Evolutionary conservation across 495 filamentous ascomycete genomes (phyloP), one percentile per base, ranked within the genome.

Genomic region (Lophiostoma macrostomum): DNA sequence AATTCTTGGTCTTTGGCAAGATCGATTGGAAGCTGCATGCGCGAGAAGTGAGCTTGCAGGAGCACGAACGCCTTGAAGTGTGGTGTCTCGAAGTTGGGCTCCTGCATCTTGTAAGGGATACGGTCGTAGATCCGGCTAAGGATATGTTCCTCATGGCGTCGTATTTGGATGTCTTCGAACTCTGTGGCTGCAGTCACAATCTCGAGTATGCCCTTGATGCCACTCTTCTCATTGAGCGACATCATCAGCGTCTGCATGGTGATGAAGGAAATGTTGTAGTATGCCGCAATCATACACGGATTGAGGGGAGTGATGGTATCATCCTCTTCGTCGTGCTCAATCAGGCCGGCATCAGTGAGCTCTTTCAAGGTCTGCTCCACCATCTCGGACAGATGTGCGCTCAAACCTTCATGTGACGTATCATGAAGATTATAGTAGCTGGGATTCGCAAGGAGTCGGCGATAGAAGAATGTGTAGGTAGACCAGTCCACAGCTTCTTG

Each of bases 221-320:
- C 96, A 3, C 89, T 96, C 50, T 84, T 86, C 34, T 80, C 82
- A 1, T 78, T 89, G 24, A 99, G 75, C 19, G 94, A 97, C n/a
- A 97, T 76, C n/a, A 97, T 74, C 78, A 97, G 95, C 4, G 94
- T 99, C 71, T 99, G 91, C 93, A 97, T 97, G 19, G 93, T 99
- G 70, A 95, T 86, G 73, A 96, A 96, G 14, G 94, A 97, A 56
- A 99, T 95, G 68, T 96, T 96, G 79, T 97, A 99, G 73, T 97
- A 97, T 2, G 93, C 90, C 5, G 88, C 90, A 65, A 99, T 97
- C 88, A 94, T 96, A 30, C 91, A 91, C 0, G 93, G 86, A 60
- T 99, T 96, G 56, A 94, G 78, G 18, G 93, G 90, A 6, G 86
- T 81, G 46, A 97, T 83, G 18, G 84, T 83, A 64, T 96, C 94